Evolutionary conservation across 2,329 filamentous ascomycete genomes (phyloP).

Genomic region (Fusarium luffae): DNA sequence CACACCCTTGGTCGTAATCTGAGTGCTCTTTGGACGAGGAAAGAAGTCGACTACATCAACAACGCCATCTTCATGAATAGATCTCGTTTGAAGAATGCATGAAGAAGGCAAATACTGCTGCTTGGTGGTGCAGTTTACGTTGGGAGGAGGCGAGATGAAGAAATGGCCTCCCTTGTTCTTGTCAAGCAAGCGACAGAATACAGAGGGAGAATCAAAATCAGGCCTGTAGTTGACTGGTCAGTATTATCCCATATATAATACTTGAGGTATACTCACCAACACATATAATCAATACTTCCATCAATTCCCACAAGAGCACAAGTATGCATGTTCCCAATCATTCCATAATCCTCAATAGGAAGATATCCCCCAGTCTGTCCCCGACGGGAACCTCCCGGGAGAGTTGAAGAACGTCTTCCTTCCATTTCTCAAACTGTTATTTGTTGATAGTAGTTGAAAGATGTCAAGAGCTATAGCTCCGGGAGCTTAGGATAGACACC

Average conservation of each 20-base stretch:
- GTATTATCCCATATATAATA: not conserved
- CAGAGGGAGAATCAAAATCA: constrained; percentile 79
- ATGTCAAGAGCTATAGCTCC: constrained; percentile 1
- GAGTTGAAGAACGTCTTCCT: constrained; percentile 47
- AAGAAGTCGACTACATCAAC: constrained; percentile 81
- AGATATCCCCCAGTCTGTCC: constrained; percentile 61
- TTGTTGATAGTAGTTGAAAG: not conserved
- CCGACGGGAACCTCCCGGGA: constrained; percentile 49
- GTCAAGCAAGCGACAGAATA: constrained; percentile 80
- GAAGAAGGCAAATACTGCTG: constrained; percentile 81
- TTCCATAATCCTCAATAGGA: constrained; percentile 79
- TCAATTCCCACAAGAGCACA: constrained; percentile 80
- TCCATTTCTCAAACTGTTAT: constrained; percentile 45
- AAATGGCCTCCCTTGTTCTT: constrained; percentile 80
- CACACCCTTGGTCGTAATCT: constrained; percentile 60
- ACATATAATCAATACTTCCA: constrained; percentile 81
- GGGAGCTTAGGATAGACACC: not conserved
- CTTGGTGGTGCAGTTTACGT: constrained; percentile 72
- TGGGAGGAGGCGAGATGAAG: constrained; percentile 67
- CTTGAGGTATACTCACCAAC: constrained; percentile 64
- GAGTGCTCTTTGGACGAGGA: constrained; percentile 71
- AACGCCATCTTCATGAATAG: constrained; percentile 79
- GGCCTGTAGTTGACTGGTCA: constrained; percentile 61
- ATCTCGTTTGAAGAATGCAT: constrained; percentile 81
- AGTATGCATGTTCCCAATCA: constrained; percentile 84